Evolutionary conservation across 2,329 filamentous ascomycete species (phyloP), one percentile per base, ranked within the genome.

Genomic region (Neonectria sp.): DNA sequence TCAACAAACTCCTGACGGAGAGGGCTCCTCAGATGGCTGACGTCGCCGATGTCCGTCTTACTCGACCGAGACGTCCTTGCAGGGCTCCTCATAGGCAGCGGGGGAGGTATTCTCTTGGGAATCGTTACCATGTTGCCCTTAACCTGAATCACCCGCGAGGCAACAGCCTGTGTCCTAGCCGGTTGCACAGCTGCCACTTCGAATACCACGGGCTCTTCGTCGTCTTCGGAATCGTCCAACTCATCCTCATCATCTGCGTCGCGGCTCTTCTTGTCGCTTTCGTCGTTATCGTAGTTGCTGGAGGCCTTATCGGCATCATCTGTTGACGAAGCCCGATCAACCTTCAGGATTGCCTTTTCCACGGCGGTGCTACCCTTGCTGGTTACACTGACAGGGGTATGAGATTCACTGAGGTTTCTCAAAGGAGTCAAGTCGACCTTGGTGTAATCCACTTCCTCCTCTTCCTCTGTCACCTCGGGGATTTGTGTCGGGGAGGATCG

Each of bases 81-180:
- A 1, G 94, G 92, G 76, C 93, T 97, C 55, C 95, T 87, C 3
- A 89, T 86, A 1, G 95, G 95, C 13, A 97, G 86, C 9, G 93
- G 90, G 2, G 95, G 95, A 1, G 94, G 89, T 1, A 91, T 81
- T 40, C 94, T 89, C 82, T 95, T 97, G 13, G 93, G 90, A 65
- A 98, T 97, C 52, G 90, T 95, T 31, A 98, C 93, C 57, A 98
- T 85, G 57, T 92, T 92, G 27, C 94, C 93, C 76, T 93, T 92
- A 45, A 90, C 92, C 33, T 88, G 86, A 63, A 95, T 90, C 62
- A 90, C 87, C 60, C 92, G 89, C 2, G 92, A 90, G 3, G 88
- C 87, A 55, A 90, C 83, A 46, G 89, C 87, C 59, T 90, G 87
- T 7, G 86, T 85, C 46, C 78, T 76, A 17, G 89, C 82, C 17